phyloP scores from a whole-genome alignment of 2,329 filamentous ascomycete species.

The Proliferodiscus dingleyae region DNA sequence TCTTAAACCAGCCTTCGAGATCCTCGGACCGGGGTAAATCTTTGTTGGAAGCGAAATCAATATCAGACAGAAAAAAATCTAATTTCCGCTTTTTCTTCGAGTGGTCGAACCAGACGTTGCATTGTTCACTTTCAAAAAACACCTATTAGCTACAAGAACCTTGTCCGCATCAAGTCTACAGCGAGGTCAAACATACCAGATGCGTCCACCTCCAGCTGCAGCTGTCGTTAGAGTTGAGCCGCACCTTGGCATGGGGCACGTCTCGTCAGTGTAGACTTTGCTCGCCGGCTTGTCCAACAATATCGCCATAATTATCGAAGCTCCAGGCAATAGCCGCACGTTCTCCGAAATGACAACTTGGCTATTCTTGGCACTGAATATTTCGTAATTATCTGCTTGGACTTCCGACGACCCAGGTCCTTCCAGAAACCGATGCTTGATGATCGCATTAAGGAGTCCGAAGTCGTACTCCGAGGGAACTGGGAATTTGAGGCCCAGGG shows the following conservation, averaged over 20 bases:
- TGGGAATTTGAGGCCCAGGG: slow-evolving; percentile 10
- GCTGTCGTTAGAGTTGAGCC: neutral
- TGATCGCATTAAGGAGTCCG: slow-evolving; percentile 6
- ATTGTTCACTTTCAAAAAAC: neutral
- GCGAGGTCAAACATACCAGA: neutral
- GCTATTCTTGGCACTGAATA: neutral
- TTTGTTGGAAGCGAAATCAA: neutral
- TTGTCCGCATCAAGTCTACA: neutral
- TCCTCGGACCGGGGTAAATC: neutral
- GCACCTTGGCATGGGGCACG: slow-evolving; percentile 1
- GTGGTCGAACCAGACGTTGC: neutral
- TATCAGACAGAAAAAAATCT: neutral
- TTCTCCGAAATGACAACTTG: neutral
- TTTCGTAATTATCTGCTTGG: slow-evolving; percentile 1
- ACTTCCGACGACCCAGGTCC: slow-evolving; percentile 8
- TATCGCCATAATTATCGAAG: slow-evolving; percentile 2
- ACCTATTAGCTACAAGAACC: neutral
- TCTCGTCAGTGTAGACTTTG: neutral
- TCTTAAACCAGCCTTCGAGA: neutral
- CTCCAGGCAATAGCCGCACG: neutral
- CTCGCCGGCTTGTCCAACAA: neutral
- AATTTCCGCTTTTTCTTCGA: neutral
- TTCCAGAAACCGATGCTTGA: slow-evolving; percentile 8
- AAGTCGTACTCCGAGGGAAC: slow-evolving; percentile 11
- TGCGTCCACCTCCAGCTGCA: slow-evolving; percentile 1